phyloP scores from a whole-genome alignment of 176 grass and related monocot genomes.

The Aegilops bicornis region DNA sequence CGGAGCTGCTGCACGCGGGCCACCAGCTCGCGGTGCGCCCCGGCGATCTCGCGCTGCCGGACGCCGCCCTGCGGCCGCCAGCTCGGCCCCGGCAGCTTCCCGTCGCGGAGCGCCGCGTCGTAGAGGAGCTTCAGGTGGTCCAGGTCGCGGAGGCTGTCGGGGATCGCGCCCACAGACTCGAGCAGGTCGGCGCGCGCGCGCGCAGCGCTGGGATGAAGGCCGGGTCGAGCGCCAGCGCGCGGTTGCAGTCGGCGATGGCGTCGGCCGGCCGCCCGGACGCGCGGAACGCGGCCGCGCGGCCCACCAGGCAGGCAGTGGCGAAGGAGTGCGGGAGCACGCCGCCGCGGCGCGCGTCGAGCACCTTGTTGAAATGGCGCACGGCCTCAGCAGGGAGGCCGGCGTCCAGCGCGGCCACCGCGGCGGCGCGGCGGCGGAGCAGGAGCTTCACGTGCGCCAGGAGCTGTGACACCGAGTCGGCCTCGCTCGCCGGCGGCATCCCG shows the following conservation, averaged over 20 bases:
- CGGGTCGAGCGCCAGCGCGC: slow-evolving; percentile 75
- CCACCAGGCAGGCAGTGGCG: slow-evolving; percentile 76
- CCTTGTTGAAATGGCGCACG: slow-evolving; percentile 79
- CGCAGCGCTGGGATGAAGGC: slow-evolving; percentile 90
- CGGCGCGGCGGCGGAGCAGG: slow-evolving; percentile 68
- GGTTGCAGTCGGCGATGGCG: slow-evolving; percentile 88
- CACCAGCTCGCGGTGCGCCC: slow-evolving; percentile 54
- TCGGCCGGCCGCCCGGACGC: slow-evolving; percentile 53
- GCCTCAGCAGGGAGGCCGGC: slow-evolving; percentile 66
- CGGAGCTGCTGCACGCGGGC: slow-evolving; percentile 67
- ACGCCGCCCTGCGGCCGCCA: slow-evolving; percentile 66
- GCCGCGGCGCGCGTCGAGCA: slow-evolving; percentile 79
- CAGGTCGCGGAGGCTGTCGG: slow-evolving; percentile 80
- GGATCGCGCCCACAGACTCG: slow-evolving; percentile 44
- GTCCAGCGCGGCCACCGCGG: slow-evolving; percentile 69
- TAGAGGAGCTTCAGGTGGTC: slow-evolving; percentile 96
- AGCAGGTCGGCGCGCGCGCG: slow-evolving; percentile 75
- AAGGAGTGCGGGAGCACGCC: slow-evolving; percentile 69
- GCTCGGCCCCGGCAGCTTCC: slow-evolving; percentile 59
- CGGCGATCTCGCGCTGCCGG: slow-evolving; percentile 61
- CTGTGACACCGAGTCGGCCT: slow-evolving; percentile 62
- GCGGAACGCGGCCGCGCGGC: slow-evolving; percentile 71
- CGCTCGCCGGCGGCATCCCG: not conserved
- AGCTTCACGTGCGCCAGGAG: slow-evolving; percentile 77
- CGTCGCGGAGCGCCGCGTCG: slow-evolving; percentile 81